phyloP scores from a whole-genome alignment of 371 early-diverging fungal species.

The Rhizopus delemar region DNA sequence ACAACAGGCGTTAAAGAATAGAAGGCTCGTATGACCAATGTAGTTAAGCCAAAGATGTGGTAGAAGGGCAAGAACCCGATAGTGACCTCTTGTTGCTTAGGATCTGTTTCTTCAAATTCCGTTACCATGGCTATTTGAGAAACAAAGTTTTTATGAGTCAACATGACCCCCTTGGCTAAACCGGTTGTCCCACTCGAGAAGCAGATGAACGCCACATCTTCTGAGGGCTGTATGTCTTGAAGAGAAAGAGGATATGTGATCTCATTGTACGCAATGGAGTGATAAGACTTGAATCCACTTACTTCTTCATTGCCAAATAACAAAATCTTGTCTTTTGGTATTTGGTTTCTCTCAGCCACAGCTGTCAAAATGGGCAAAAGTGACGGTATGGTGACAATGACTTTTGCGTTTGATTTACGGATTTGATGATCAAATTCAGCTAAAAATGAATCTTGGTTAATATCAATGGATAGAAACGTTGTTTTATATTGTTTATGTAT shows the following conservation, averaged over 20 bases:
- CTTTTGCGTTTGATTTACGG: constrained; percentile 14
- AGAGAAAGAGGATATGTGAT: constrained; percentile 8
- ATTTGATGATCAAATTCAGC: constrained; percentile 31
- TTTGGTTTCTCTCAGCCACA: constrained; percentile 14
- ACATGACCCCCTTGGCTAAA: constrained; percentile 55
- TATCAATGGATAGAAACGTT: neutral
- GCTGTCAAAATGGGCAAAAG: constrained; percentile 20
- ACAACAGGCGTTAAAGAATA: constrained; percentile 50
- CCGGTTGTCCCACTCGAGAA: constrained; percentile 93
- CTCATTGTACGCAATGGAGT: neutral
- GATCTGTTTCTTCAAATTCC: constrained; percentile 19
- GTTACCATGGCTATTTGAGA: constrained; percentile 20
- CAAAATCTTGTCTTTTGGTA: constrained; percentile 20
- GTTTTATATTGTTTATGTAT: neutral
- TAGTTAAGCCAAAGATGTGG: constrained; percentile 77
- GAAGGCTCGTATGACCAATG: constrained; percentile 30
- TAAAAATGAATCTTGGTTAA: neutral
- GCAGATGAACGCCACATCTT: constrained; percentile 77
- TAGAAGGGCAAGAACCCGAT: constrained; percentile 79
- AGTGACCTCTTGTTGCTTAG: constrained; percentile 46
- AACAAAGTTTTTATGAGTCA: constrained; percentile 48
- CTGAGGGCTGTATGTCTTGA: constrained; percentile 63
- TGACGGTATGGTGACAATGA: constrained; percentile 24
- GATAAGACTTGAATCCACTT: constrained; percentile 8
- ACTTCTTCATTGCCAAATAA: constrained; percentile 25